These are phyloP conservation scores for Aspergillus sp. DNA, from an alignment of 2,329 filamentous ascomycete species.

Conservation along the genomic window DNA sequence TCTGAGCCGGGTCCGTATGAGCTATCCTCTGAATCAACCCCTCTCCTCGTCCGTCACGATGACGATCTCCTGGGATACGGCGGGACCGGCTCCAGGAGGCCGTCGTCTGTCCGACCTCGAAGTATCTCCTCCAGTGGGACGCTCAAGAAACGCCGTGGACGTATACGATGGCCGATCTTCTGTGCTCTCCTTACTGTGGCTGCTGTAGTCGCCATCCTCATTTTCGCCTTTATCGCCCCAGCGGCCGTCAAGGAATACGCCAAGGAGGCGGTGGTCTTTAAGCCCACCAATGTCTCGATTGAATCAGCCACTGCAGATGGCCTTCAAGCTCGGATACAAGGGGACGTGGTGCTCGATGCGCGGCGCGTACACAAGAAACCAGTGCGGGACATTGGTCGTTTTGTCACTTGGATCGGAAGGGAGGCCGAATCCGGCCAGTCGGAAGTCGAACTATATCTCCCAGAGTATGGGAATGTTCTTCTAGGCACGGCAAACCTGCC, in stretches of 20 bases:
- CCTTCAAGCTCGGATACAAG: slow-evolving; percentile 76
- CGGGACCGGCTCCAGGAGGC: slow-evolving; percentile 28
- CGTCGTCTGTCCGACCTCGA: slow-evolving; percentile 26
- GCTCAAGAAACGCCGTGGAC: slow-evolving; percentile 24
- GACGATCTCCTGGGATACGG: slow-evolving; percentile 36
- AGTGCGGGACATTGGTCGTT: slow-evolving; percentile 72
- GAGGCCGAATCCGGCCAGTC: slow-evolving; percentile 74
- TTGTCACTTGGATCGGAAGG: slow-evolving; percentile 77
- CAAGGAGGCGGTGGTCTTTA: slow-evolving; percentile 76
- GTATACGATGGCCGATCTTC: slow-evolving; percentile 73
- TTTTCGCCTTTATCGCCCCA: slow-evolving; percentile 78
- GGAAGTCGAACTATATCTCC: slow-evolving; percentile 74
- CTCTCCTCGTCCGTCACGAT: slow-evolving; percentile 41
- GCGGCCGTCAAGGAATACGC: slow-evolving; percentile 82
- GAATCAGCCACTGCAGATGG: slow-evolving; percentile 80
- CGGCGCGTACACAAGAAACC: slow-evolving; percentile 70
- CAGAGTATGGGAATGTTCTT: slow-evolving; percentile 76
- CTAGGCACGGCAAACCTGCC: slow-evolving; percentile 78
- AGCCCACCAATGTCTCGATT: slow-evolving; percentile 81
- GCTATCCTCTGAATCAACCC: slow-evolving; percentile 46
- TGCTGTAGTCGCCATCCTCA: slow-evolving; percentile 67
- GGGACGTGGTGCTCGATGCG: slow-evolving; percentile 78
- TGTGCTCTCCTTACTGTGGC: slow-evolving; percentile 63
- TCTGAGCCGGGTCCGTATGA: slow-evolving; percentile 31
- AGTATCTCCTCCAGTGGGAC: slow-evolving; percentile 19